Percentiles rank a stretch among this genome's conserved stretches.
Evolutionary conservation across 2,329 filamentous ascomycete genomes (phyloP).

Genomic region (Septoria linicola): DNA sequence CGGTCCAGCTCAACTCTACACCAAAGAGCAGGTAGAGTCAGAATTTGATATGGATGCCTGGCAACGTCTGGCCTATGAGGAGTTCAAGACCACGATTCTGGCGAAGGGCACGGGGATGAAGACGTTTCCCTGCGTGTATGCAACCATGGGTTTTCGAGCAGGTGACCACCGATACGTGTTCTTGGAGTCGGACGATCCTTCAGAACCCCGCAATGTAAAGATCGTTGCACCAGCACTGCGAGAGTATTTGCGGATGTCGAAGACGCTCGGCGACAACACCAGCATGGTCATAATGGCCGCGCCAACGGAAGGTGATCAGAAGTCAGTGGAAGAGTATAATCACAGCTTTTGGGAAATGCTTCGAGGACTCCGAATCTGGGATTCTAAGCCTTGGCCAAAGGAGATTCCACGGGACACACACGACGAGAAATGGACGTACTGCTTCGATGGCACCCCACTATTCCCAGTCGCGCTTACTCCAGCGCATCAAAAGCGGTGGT

Average conservation of each 20-base stretch:
- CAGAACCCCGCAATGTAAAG: conserved; percentile 23
- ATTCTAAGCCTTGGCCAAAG: conserved; percentile 23
- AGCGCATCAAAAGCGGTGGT: conserved; percentile 25
- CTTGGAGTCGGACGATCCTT: conserved; percentile 24
- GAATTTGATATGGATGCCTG: conserved; percentile 24
- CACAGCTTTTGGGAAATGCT: conserved; percentile 26
- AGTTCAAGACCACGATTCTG: conserved; percentile 27
- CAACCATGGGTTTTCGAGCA: conserved; percentile 24
- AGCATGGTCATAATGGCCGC: conserved; percentile 27
- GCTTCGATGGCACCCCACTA: conserved; percentile 24
- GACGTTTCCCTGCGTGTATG: conserved; percentile 26
- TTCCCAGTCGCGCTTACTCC: conserved; percentile 26
- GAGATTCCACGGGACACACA: conserved; percentile 23
- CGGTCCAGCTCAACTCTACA: conserved; percentile 2
- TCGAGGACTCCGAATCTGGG: conserved; percentile 24
- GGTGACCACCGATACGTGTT: conserved; percentile 27
- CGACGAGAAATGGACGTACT: conserved; percentile 24
- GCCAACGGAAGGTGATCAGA: conserved; percentile 22
- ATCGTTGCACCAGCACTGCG: conserved; percentile 23
- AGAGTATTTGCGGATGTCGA: conserved; percentile 22
- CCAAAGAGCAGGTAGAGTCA: conserved; percentile 21
- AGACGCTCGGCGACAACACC: conserved; percentile 22
- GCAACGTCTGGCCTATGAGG: conserved; percentile 25
- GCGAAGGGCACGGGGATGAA: conserved; percentile 24
- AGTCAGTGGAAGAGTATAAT: conserved; percentile 24